phyloP scores from a whole-genome alignment of 1,284 basidiomycete species.

The Takashimella tepidaria region DNA sequence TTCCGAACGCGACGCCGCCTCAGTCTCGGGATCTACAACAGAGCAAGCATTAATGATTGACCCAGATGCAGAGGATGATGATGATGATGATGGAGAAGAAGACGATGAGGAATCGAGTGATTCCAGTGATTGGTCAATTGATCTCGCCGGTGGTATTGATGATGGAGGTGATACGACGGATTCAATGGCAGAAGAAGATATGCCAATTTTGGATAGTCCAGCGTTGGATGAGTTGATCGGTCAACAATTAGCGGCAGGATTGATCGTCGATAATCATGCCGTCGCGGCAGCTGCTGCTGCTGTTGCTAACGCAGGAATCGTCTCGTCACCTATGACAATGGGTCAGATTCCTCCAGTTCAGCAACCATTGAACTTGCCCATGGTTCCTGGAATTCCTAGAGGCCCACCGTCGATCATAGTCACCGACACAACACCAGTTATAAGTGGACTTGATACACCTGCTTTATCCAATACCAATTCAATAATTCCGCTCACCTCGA shows the following conservation, averaged over 20 bases:
- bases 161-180: conserved; percentile 44
- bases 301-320: conserved; percentile 1
- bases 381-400: too few species aligned
- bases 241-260: conserved; percentile 17
- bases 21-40: conserved; percentile 23
- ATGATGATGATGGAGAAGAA: conserved; percentile 16
- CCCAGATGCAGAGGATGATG: conserved; percentile 39
- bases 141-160: conserved; percentile 33
- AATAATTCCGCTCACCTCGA: conserved; percentile 5
- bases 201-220: conserved; percentile 43
- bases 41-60: conserved; percentile 38
- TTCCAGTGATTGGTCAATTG: conserved; percentile 31
- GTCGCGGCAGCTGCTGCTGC: background rate
- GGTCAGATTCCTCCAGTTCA: too few species aligned
- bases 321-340: too few species aligned
- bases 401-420: conserved; percentile 19
- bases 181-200: conserved; percentile 46
- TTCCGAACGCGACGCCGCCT: too few species aligned
- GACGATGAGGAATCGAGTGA: conserved; percentile 23
- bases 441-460: too few species aligned
- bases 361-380: too few species aligned
- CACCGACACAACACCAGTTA: conserved; percentile 18
- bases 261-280: background rate
- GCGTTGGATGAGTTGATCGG: conserved; percentile 39
- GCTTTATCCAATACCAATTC: conserved; percentile 23